Conservation (phyloP, 1,284 basidiomycete genomes). For the Ganoderma multipileum region DNA sequence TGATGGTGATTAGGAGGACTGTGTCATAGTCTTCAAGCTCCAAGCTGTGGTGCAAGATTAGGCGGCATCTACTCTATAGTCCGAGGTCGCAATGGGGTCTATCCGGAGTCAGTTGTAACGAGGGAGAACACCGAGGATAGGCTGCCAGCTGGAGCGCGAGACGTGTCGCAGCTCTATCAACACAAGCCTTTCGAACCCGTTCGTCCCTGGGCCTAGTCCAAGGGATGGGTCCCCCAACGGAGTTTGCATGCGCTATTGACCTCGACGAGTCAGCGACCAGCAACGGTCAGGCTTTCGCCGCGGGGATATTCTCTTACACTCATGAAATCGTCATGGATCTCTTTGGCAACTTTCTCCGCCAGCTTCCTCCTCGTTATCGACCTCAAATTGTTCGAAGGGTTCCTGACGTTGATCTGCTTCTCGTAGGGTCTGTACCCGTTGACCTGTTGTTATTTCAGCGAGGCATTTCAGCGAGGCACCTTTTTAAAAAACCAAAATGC, state of each 20-base stretch:
- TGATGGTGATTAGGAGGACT: not conserved
- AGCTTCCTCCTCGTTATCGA: constrained; percentile 27
- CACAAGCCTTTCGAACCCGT: constrained; percentile 24
- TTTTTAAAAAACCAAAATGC: not conserved
- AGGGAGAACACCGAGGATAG: constrained; percentile 23
- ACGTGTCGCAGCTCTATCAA: constrained; percentile 30
- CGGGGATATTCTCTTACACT: constrained; percentile 11
- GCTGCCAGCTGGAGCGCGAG: constrained; percentile 33
- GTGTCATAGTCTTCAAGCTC: not conserved
- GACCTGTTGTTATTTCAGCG: constrained; percentile 11
- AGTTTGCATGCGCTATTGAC: constrained; percentile 12
- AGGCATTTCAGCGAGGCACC: not conserved
- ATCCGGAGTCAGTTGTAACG: not conserved
- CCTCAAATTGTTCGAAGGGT: constrained; percentile 14
- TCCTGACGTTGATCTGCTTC: constrained; percentile 28
- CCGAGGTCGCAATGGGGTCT: not conserved
- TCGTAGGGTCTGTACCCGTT: constrained; percentile 19
- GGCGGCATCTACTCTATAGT: not conserved
- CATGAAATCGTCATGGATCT: constrained; percentile 26
- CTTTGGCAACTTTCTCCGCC: constrained; percentile 28
- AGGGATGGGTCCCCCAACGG: constrained; percentile 4
- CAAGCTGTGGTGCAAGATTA: not conserved
- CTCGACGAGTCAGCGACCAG: not conserved
- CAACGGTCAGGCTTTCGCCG: not conserved
- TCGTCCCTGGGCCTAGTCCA: constrained; percentile 19